These are phyloP conservation scores for Chlorella vulgaris DNA, from an alignment of 139 green algal genomes.

Conservation along the genomic window DNA sequence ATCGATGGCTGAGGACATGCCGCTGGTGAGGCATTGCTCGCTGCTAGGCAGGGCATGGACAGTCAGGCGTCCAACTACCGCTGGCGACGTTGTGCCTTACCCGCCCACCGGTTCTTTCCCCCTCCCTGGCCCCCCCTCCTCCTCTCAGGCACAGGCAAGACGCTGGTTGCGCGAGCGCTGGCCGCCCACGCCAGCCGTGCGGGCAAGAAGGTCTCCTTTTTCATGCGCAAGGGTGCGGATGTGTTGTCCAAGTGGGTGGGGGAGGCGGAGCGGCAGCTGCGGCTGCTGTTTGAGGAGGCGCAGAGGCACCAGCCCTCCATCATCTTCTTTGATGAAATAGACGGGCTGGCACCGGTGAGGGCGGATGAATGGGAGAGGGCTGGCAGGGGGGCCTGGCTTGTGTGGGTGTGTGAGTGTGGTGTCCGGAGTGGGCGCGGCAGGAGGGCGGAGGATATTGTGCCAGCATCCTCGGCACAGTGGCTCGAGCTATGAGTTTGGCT, in stretches of 20 bases:
- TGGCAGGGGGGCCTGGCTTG: not conserved
- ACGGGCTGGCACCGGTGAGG: conserved; percentile 78
- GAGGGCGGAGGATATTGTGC: no score
- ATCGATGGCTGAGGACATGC: no score
- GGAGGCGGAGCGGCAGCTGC: conserved; percentile 91
- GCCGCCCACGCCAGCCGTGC: conserved; percentile 73
- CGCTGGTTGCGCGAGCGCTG: conserved; percentile 89
- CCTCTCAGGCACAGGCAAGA: conserved; percentile 88
- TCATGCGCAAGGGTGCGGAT: conserved; percentile 97
- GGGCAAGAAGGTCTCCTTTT: conserved; percentile 72
- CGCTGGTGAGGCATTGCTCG: no score
- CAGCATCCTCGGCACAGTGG: no score
- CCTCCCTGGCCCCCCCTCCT: no score
- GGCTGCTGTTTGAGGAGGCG: conserved; percentile 94
- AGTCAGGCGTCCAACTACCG: no score
- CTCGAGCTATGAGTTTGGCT: no score
- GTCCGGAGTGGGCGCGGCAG: not conserved
- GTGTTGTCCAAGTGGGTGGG: conserved; percentile 96
- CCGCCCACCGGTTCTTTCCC: no score
- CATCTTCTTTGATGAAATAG: conserved; percentile 92
- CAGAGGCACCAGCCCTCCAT: conserved; percentile 72
- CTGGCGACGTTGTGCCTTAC: no score
- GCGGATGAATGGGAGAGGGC: no score
- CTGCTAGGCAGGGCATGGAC: no score
- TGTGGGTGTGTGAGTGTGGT: not conserved